Evolutionary conservation across 345 rosid species (phyloP), one percentile per base, ranked within the genome.

Genomic region (Clarkia xantiana): DNA sequence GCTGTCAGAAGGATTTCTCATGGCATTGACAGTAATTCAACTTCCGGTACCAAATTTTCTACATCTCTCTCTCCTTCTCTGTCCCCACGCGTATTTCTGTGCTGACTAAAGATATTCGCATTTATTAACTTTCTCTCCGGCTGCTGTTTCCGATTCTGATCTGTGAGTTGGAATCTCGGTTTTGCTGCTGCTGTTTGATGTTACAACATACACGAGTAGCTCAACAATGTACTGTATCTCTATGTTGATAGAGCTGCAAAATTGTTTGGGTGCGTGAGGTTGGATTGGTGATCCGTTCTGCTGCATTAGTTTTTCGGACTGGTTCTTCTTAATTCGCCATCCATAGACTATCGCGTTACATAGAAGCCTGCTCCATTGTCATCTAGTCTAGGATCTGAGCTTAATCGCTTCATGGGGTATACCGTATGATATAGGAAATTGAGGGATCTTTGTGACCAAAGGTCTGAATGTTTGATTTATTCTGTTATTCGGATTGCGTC

Each of bases 1-100:
- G 98, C 98, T 57, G 95, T 86, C 45, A 74, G 96, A 76, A 73
- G 98, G 67, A 91, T 91, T 60, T 86, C 96, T 69, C 96, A 91
- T 41, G 79, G 94, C 62, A 82, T 81, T 34, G 94, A 84, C 57
- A 86, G 81, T 59, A 86, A 86, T 77, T 72, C 98, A 40, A 68
- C 76, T 9, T 81, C 98, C 40, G 96, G 98, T 90, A 66, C 25
- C 29, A 9, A 18, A 53, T 69, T 41, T 65, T 14, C 14, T 16
- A 11, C 17, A n/a, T n/a, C 41, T 40, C 51, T 34, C 36, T 45
- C 52, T 52, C 56, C 15, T 42, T 23, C 10, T 18, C 49, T 23
- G 3, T 15, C 40, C 8, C 36, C 36, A 34, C 22, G 20, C 17
- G 36, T 16, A 40, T 48, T 47, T 10, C 23, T 12, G 23, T 14